A percentile compares a stretch with the other conserved stretches of the same genome.
Evolutionary conservation across 352 stramenopile genomes (phyloP).

Genomic region (Pythium aristosporum): DNA sequence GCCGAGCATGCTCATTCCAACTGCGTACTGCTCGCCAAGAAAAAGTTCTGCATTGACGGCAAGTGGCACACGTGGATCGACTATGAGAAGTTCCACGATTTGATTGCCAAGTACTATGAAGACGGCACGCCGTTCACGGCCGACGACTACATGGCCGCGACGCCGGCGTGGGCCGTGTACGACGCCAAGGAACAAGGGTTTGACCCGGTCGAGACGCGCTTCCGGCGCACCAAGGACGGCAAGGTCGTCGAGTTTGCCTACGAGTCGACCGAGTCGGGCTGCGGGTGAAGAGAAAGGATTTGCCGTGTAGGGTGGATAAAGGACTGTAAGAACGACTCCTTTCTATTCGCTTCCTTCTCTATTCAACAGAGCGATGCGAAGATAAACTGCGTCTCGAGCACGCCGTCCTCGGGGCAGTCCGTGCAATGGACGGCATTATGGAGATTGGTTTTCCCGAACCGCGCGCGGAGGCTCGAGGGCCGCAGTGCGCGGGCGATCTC

Average conservation of each 20-base stretch:
- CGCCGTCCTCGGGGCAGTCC: constrained; percentile 89
- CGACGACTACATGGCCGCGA: constrained; percentile 94
- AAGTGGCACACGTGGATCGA: constrained; percentile 99
- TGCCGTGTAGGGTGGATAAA: neutral
- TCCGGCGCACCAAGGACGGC: constrained; percentile 83
- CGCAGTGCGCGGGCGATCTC: constrained; percentile 87
- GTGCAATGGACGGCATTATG: constrained; percentile 93
- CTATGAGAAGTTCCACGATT: constrained; percentile 95
- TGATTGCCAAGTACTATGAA: constrained; percentile 81
- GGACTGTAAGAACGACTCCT: neutral
- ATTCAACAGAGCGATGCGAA: constrained; percentile 53
- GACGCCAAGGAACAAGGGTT: constrained; percentile 96
- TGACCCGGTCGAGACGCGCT: constrained; percentile 94
- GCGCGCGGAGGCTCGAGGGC: constrained; percentile 81
- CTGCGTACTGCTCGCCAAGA: constrained; percentile 94
- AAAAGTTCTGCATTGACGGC: constrained; percentile 85
- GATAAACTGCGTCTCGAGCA: constrained; percentile 90
- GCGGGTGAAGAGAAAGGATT: constrained; percentile 48
- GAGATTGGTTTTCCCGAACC: constrained; percentile 83
- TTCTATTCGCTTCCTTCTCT: constrained; percentile 13
- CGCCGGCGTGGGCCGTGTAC: constrained; percentile 95
- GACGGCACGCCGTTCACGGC: constrained; percentile 88
- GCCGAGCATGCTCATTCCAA: constrained; percentile 97
- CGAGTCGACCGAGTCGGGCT: constrained; percentile 80
- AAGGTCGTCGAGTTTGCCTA: constrained; percentile 87